phyloP scores from a whole-genome alignment of 2,329 filamentous ascomycete species.

The Fusarium cicatricum region DNA sequence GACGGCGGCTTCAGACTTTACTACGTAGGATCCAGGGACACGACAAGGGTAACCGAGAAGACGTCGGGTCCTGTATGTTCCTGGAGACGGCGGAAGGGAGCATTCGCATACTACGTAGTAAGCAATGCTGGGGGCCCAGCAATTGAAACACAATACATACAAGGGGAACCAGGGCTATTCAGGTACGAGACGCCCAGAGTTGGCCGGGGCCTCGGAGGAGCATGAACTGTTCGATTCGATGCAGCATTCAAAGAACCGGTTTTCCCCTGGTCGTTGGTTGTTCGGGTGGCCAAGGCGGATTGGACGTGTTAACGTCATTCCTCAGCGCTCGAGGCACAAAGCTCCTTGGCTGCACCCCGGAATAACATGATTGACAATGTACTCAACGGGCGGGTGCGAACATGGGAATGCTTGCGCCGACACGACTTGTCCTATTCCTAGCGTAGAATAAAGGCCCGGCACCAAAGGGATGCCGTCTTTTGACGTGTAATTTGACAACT shows the following conservation, averaged over 20 bases:
- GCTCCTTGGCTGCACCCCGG: conserved; percentile 18
- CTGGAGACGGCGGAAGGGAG: conserved; percentile 12
- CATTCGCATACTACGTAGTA: too few relatives aligned
- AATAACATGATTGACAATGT: conserved; percentile 24
- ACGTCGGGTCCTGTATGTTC: conserved; percentile 7
- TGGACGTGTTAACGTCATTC: conserved; percentile 35
- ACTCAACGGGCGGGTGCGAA: conserved; percentile 13
- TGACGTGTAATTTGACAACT: conserved; percentile 30
- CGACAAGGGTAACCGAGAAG: conserved; percentile 29
- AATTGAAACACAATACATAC: conserved; percentile 30
- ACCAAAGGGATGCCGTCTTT: conserved; percentile 25
- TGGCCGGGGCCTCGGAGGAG: conserved; percentile 21
- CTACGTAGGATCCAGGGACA: conserved; percentile 19
- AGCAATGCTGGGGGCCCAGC: too few relatives aligned
- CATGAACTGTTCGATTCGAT: conserved; percentile 33
- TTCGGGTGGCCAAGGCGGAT: background rate
- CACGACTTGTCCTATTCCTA: conserved; percentile 35
- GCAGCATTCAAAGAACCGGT: conserved; percentile 36
- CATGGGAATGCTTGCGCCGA: conserved; percentile 35
- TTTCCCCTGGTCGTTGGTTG: conserved; percentile 5
- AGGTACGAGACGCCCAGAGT: conserved; percentile 16
- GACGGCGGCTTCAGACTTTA: conserved; percentile 31
- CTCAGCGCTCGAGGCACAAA: conserved; percentile 24
- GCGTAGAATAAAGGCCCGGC: conserved; percentile 27
- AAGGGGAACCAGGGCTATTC: conserved; percentile 18